Percentiles rank a stretch among this genome's conserved stretches.
phyloP scores from a whole-genome alignment of 2,329 filamentous ascomycete genomes.

The Penicillium brasilianum region DNA sequence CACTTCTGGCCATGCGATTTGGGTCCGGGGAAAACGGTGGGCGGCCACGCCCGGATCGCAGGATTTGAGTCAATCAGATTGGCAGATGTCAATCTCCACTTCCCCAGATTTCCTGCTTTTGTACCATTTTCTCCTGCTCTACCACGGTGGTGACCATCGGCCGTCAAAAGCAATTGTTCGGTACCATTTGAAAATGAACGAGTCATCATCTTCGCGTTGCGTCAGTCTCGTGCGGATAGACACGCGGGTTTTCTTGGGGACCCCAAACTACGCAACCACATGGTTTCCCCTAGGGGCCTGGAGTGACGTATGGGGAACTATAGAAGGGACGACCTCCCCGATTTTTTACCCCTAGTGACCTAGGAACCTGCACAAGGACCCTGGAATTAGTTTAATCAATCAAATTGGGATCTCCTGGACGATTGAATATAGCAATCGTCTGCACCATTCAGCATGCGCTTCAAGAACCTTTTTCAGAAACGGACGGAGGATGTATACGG shows the following conservation, averaged over 20 bases:
- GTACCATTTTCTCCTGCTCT: neutral
- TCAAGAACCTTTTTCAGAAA: constrained; percentile 25
- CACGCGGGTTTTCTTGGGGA: neutral
- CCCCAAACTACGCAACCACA: constrained; percentile 6
- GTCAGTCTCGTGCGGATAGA: constrained; percentile 3
- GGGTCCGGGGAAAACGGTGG: constrained; percentile 12
- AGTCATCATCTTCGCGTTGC: constrained; percentile 25
- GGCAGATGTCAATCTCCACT: constrained; percentile 14
- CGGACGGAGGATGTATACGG: constrained; percentile 21
- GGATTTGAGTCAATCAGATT: constrained; percentile 12
- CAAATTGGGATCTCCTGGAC: neutral
- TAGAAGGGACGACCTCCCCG: constrained; percentile 15
- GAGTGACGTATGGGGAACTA: constrained; percentile 12
- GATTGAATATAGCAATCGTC: neutral
- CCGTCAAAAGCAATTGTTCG: neutral
- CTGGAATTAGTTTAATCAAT: neutral
- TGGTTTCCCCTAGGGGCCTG: neutral
- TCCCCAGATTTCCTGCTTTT: constrained; percentile 25
- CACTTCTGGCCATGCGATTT: constrained; percentile 14
- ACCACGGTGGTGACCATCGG: constrained; percentile 8
- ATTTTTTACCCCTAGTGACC: neutral
- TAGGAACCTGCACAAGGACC: neutral
- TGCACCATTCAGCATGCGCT: constrained; percentile 16
- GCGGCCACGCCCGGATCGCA: constrained; percentile 5
- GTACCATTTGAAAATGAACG: constrained; percentile 19